Base-by-base conservation (phyloP, 768 basidiomycete species). In the Dioszegia hungarica region DNA sequence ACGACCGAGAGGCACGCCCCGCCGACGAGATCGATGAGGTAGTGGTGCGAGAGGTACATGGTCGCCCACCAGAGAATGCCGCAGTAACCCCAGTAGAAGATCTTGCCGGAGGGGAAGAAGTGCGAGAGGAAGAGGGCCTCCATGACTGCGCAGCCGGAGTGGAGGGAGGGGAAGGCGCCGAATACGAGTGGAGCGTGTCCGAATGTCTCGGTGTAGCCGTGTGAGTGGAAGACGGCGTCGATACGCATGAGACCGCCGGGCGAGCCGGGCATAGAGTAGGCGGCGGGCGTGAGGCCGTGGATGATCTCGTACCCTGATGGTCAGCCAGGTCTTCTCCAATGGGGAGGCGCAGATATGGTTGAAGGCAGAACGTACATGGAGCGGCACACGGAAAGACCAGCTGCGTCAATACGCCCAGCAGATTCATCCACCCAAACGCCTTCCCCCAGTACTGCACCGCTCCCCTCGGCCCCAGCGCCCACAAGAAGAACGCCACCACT, bases 21-120 rank as follows among this genome's bases (percentile, higher is more conserved):
- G 10, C 86, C 89, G 46, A 91, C 89, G 72, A 97, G 89, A 72
- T 99, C 95, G 78, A 99, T 92, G 71, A 99, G 87, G 80, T 98
- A 98, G 79, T 98, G 94, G 77, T 95, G 91, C 3, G 89, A 90
- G 67, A 94, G 86, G 79, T 94, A 97, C 94, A 98, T 98, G 22
- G 94, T 97, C 10, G 89, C 86, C 95, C 95, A 99, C 75, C 94
- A 98, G 3, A 99, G 82, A 17, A 89, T 78, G 5, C 83, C 85
- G 2, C 85, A 86, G 77, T 98, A 99, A 1, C 77, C 79, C 89
- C 91, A 97, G 22, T 85, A 84, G 62, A 81, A 85, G 2, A 78
- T 79, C 46, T 73, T 73, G 29, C 80, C 81, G 59, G 82, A 81
- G 0, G 90, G 89, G 83, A 97, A 98, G 79, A 98, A 97, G 77